A percentile compares a stretch with the other conserved stretches of the same genome.
Evolutionary conservation across 139 green algal genomes (phyloP).

Genomic region (Chlamydomonas applanata): DNA sequence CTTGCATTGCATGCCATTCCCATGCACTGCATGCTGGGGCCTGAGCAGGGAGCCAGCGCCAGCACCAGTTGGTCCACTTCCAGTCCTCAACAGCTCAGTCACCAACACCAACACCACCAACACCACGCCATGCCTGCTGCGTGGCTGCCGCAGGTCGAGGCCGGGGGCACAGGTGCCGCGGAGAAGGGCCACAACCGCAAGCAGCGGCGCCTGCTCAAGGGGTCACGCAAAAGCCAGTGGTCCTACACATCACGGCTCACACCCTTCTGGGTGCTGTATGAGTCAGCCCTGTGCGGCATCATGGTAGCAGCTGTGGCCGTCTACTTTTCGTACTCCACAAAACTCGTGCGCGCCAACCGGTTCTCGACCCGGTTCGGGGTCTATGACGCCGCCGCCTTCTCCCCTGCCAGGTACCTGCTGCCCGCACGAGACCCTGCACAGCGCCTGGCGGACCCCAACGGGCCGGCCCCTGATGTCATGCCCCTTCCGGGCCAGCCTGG

Average conservation of each 20-base stretch:
- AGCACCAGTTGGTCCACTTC: too few species aligned
- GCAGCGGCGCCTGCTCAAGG: too few species aligned
- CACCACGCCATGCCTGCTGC: too few species aligned
- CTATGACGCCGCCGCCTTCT: constrained; percentile 10
- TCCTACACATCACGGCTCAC: background rate
- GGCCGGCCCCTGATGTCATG: too few species aligned
- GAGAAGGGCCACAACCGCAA: background rate
- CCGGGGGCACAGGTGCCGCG: background rate
- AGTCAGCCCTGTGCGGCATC: constrained; percentile 5
- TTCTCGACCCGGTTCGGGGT: constrained; percentile 3
- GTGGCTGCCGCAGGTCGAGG: background rate
- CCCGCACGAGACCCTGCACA: background rate
- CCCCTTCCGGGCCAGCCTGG: background rate
- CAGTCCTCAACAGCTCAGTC: too few species aligned
- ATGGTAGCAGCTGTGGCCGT: constrained; percentile 16
- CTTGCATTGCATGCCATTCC: too few species aligned
- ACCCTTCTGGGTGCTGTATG: constrained; percentile 15
- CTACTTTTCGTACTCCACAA: constrained; percentile 11
- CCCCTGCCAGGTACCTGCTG: constrained; percentile 15
- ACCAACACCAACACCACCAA: too few species aligned
- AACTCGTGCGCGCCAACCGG: background rate
- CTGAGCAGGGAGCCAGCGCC: too few species aligned
- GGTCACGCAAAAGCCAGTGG: background rate
- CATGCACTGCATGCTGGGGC: too few species aligned
- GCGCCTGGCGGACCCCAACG: too few species aligned